These are phyloP conservation scores for Pleurotus sapidus DNA, from an alignment of 768 basidiomycete species.

Conservation along the genomic window DNA sequence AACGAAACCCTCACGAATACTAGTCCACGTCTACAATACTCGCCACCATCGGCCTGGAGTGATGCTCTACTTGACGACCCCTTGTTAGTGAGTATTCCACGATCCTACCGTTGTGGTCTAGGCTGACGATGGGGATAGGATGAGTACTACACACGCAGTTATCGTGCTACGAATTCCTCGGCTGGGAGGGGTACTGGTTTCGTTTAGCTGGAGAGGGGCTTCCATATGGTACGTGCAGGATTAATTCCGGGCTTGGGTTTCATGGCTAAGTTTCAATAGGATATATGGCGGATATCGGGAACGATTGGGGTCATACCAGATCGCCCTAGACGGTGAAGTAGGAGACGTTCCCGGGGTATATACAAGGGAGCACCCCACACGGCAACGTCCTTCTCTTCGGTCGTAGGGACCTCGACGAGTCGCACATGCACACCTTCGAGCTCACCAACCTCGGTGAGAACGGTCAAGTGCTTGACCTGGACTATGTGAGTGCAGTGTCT, in stretches of 20 bases:
- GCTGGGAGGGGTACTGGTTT: slow-evolving; percentile 5
- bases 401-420: not conserved
- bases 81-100: not conserved
- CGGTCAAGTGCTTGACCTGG: slow-evolving; percentile 4
- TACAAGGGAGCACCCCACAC: not conserved
- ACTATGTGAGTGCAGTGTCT: slow-evolving; percentile 30
- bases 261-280: not conserved
- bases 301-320: slow-evolving; percentile 8
- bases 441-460: slow-evolving; percentile 1
- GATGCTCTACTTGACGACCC: slow-evolving; percentile 5
- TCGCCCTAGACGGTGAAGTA: slow-evolving; percentile 5
- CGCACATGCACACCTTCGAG: not conserved
- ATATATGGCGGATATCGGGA: slow-evolving; percentile 11
- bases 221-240: slow-evolving; percentile 5
- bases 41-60: slow-evolving; percentile 8
- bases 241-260: not conserved
- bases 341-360: slow-evolving; percentile 4
- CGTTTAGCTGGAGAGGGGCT: slow-evolving; percentile 8
- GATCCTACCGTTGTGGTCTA: not conserved
- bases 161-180: slow-evolving; percentile 9
- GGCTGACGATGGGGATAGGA: not conserved
- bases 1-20: slow-evolving; percentile 12
- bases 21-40: slow-evolving; percentile 11
- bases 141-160: not conserved
- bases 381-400: not conserved